Evolutionary conservation across 1,284 basidiomycete genomes (phyloP), one percentile per base, ranked within the genome.

Genomic region (Leccinum proximum): DNA sequence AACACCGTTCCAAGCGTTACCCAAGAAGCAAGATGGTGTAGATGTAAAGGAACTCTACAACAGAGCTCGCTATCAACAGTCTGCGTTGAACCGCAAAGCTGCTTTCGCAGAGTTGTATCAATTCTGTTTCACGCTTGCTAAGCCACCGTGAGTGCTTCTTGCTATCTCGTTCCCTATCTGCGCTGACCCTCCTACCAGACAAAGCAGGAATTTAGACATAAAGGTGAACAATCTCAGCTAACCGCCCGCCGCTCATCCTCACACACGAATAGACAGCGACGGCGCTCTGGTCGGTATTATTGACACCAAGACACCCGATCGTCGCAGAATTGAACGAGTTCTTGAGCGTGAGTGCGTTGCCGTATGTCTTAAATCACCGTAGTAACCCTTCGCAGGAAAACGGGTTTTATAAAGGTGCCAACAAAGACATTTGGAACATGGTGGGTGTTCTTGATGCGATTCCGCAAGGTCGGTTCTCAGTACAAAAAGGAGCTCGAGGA

Each of bases 371-470:
- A 22, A 45, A 10, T 62, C 45, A 54, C 38, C 40, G 61, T 62
- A 62, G 64, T 60, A 60, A 66, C 53, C 13, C 40, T 59, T 42
- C 63, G 62, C 72, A 92, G 87, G 83, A 87, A 66, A 84, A 81
- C 63, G 82, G 81, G 8, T 81, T 79, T 1, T 91, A 89, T 76
- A 92, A 87, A 70, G 89, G 87, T 0, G 85, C 85, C 6, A 93
- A 91, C 72, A 93, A 92, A 71, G 91, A 93, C 75, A 75, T 92
- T n/a, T 93, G 91, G 91, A 82, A 75, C 64, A 93, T 93, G 91
- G 90, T 90, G 65, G n/a, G 80, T 77, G 53, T 56, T 35, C 40
- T 54, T 60, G 33, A 58, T 54, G 8, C 30, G 7, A 11, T 26
- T n/a, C 11, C 10, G 26, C 38, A n/a, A 61, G 16, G 4, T 58